A percentile compares a stretch with the other conserved stretches of the same genome.
phyloP scores from a whole-genome alignment of 257 asterid genomes.

The Solanum etuberosum region DNA sequence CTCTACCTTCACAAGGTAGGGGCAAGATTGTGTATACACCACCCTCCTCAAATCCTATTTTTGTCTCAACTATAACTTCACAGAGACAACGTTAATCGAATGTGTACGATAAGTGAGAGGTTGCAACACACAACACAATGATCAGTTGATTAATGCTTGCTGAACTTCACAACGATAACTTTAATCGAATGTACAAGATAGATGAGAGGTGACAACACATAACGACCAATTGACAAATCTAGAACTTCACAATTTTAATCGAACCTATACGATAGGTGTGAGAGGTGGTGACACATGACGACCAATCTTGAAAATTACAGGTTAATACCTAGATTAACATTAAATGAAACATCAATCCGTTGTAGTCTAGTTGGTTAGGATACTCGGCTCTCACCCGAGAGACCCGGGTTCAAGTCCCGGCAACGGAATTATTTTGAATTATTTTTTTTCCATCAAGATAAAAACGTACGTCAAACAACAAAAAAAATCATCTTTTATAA shows the following conservation, averaged over 20 bases:
- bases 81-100: too few relatives aligned
- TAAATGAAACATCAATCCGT: constrained; percentile 22
- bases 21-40: background rate
- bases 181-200: accelerated
- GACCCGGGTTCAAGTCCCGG: constrained; percentile 98
- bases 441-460: background rate
- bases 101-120: too few relatives aligned
- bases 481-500: background rate
- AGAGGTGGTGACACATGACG: too few relatives aligned
- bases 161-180: background rate
- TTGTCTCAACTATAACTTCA: background rate
- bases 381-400: constrained; percentile 99
- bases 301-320: too few relatives aligned
- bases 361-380: constrained; percentile 99
- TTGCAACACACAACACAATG: too few relatives aligned
- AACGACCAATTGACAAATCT: too few relatives aligned
- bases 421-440: constrained; percentile 3
- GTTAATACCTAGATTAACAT: accelerated
- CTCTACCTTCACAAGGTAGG: background rate
- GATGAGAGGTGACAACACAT: background rate
- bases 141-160: too few relatives aligned
- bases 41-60: background rate
- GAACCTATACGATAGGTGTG: too few relatives aligned
- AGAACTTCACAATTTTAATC: too few relatives aligned
- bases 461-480: background rate